A percentile compares a stretch with the other conserved stretches of the same genome.
Conservation (phyloP, 805 yeast species). For the Priceomyces carsonii region DNA sequence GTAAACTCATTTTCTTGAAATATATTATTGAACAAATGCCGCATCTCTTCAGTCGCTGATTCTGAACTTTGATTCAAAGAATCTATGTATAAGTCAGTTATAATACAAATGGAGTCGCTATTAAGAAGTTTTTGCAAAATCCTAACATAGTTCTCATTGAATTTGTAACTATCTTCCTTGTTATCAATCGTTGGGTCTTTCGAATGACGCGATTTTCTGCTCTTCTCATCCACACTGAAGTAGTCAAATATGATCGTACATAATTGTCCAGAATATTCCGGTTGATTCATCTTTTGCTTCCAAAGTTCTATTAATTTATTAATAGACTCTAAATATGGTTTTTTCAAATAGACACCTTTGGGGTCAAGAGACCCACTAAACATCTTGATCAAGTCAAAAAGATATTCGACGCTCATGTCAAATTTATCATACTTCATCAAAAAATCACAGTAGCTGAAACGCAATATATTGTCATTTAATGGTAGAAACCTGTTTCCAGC, state of each 20-base stretch:
- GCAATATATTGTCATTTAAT: conserved; percentile 19
- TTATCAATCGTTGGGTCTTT: conserved; percentile 1
- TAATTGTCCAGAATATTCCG: conserved; percentile 14
- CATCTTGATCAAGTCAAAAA: conserved; percentile 24
- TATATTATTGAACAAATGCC: conserved; percentile 31
- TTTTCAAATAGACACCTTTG: conserved; percentile 12
- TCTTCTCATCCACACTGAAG: conserved; percentile 19
- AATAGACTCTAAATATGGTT: conserved; percentile 18
- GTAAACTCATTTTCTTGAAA: conserved; percentile 31
- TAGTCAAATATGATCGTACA: conserved; percentile 17
- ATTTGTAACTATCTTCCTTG: conserved; percentile 2
- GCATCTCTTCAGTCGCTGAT: conserved; percentile 18
- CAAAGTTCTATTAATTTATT: conserved; percentile 13
- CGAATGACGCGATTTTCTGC: conserved; percentile 10
- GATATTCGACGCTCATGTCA: conserved; percentile 26
- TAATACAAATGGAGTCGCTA: conserved; percentile 39
- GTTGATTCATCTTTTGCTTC: conserved; percentile 8
- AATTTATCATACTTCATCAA: conserved; percentile 17
- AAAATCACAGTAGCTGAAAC: conserved; percentile 27
- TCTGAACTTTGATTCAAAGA: conserved; percentile 23
- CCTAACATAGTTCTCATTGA: conserved; percentile 13
- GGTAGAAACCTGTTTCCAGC: conserved; percentile 48
- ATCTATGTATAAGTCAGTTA: conserved; percentile 35
- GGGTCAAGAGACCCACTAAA: conserved; percentile 18
- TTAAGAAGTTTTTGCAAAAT: conserved; percentile 35